These are phyloP conservation scores for Hypericum androsaemum DNA, from an alignment of 345 rosid species.

Conservation along the genomic window DNA sequence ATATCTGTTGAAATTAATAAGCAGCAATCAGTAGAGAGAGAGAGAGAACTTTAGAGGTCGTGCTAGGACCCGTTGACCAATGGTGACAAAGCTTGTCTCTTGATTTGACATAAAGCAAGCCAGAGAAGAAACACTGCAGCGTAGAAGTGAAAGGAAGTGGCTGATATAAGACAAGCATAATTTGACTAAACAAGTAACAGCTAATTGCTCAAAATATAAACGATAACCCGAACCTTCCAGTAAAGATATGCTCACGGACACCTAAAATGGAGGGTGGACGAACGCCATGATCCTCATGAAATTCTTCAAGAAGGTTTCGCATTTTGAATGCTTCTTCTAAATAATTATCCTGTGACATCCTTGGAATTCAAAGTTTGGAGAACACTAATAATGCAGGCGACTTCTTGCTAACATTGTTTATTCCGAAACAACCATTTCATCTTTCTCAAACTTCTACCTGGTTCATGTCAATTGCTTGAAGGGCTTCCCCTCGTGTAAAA, in stretches of 20 bases:
- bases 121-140: slow-evolving; percentile 91
- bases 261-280: slow-evolving; percentile 90
- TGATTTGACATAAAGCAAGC: slow-evolving; percentile 99
- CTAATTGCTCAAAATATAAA: slow-evolving; percentile 5
- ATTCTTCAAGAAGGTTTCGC: slow-evolving; percentile 96
- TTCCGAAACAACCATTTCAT: background rate
- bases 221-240: slow-evolving; percentile 58
- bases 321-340: slow-evolving; percentile 96
- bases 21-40: background rate
- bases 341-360: slow-evolving; percentile 61
- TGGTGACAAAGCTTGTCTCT: slow-evolving; percentile 91
- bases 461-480: slow-evolving; percentile 96
- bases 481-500: slow-evolving; percentile 96
- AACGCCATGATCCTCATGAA: slow-evolving; percentile 89
- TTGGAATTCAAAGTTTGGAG: no score
- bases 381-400: no score
- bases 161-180: slow-evolving; percentile 5
- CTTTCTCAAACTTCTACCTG: slow-evolving; percentile 40
- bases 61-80: slow-evolving; percentile 97
- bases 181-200: background rate
- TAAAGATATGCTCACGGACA: slow-evolving; percentile 92
- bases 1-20: no score
- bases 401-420: no score
- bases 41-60: slow-evolving; percentile 75
- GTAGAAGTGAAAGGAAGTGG: slow-evolving; percentile 10